Conservation (phyloP, 2,329 filamentous ascomycete genomes). For the Colletotrichum lentis region DNA sequence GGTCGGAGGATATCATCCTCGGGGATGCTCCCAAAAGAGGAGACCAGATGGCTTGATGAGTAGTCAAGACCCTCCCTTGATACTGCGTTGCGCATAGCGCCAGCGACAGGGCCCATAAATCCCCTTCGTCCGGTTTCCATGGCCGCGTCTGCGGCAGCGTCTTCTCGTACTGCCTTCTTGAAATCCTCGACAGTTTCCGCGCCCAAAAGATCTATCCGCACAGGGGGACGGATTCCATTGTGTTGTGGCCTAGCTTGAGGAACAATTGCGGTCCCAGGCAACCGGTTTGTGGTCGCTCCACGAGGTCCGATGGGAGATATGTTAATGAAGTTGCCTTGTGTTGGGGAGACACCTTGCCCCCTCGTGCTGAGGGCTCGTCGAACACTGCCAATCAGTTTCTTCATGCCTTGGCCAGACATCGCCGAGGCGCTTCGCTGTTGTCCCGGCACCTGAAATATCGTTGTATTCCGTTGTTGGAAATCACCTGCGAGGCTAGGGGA, state of each 20-base stretch:
- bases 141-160: conserved; percentile 56
- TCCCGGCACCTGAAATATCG: conserved; percentile 56
- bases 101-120: conserved; percentile 12
- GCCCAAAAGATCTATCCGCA: conserved; percentile 84
- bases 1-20: conserved; percentile 51
- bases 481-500: conserved; percentile 58
- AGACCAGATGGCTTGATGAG: conserved; percentile 56
- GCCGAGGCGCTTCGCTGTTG: conserved; percentile 56
- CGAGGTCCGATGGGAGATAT: conserved; percentile 60
- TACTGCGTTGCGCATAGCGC: conserved; percentile 30
- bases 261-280: conserved; percentile 68
- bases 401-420: conserved; percentile 79
- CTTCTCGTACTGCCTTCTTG: conserved; percentile 75
- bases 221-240: conserved; percentile 58
- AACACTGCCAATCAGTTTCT: conserved; percentile 85
- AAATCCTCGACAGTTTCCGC: conserved; percentile 81
- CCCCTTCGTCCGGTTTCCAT: conserved; percentile 38
- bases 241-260: conserved; percentile 60
- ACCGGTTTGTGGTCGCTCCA: conserved; percentile 64
- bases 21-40: conserved; percentile 49
- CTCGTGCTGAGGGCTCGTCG: conserved; percentile 78
- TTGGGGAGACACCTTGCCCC: conserved; percentile 54
- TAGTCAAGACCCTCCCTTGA: conserved; percentile 49
- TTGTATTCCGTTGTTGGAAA: conserved; percentile 62
- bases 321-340: conserved; percentile 58